phyloP scores from a whole-genome alignment of 2,329 filamentous ascomycete genomes.

The Aspergillus fumigatus region DNA sequence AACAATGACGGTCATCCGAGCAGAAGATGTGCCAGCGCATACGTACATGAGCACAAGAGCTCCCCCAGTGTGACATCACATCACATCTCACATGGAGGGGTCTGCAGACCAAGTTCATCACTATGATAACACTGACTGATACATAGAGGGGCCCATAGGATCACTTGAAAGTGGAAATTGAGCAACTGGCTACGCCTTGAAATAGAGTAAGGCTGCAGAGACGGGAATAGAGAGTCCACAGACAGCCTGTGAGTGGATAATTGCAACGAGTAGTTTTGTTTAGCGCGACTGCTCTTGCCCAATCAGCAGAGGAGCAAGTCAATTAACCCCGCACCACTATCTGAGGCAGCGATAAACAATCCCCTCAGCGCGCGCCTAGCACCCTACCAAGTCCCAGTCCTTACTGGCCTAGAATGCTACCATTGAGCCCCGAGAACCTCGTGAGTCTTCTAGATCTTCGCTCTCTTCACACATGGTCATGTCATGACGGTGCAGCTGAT shows the following conservation, averaged over 20 bases:
- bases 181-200: not conserved
- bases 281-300: constrained; percentile 8
- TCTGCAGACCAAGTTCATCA: constrained; percentile 1
- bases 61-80: constrained; percentile 1
- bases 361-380: not conserved
- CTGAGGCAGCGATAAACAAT: not conserved
- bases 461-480: constrained; percentile 4
- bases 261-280: constrained; percentile 7
- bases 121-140: constrained; percentile 11
- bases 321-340: constrained; percentile 14
- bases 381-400: not conserved
- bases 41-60: not conserved
- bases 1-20: not conserved
- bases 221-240: not conserved
- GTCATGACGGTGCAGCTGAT: constrained; percentile 6
- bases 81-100: not conserved
- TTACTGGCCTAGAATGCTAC: not conserved
- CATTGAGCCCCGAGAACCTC: not conserved
- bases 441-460: not conserved
- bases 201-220: constrained; percentile 15
- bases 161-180: not conserved
- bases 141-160: constrained; percentile 1
- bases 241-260: not conserved
- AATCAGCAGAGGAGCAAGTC: constrained; percentile 9
- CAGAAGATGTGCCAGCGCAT: constrained; percentile 5